Percentiles rank a stretch among this genome's conserved stretches.
These are phyloP conservation scores for Rhodotorula graminis DNA, from an alignment of 768 basidiomycete genomes.

Conservation along the genomic window DNA sequence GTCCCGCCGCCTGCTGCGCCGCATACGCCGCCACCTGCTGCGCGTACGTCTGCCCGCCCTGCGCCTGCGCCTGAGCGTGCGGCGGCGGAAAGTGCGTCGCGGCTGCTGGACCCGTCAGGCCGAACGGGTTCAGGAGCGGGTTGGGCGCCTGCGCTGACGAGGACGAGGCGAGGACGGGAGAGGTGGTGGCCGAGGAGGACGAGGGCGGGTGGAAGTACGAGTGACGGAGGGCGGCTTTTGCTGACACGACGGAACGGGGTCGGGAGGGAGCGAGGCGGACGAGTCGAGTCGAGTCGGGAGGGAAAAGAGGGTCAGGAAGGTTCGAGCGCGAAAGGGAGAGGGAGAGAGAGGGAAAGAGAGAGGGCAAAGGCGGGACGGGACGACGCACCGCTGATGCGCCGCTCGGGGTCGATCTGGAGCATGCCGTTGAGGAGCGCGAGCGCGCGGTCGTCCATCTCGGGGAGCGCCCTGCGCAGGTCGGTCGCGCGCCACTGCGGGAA, in stretches of 20 bases:
- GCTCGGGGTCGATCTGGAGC: slow-evolving; percentile 35
- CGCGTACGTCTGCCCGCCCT: neutral
- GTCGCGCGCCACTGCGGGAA: slow-evolving; percentile 86
- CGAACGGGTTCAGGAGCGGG: slow-evolving; percentile 27
- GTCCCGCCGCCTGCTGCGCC: neutral
- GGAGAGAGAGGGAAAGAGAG: no score
- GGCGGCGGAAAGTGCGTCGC: slow-evolving; percentile 13
- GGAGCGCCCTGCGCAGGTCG: slow-evolving; percentile 52
- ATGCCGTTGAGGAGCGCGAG: slow-evolving; percentile 32
- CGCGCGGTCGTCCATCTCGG: slow-evolving; percentile 37
- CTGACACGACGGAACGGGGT: neutral
- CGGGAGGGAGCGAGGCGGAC: no score
- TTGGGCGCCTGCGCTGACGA: neutral
- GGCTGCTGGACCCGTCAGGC: slow-evolving; percentile 10
- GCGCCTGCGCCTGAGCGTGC: neutral
- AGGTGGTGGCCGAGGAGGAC: slow-evolving; percentile 11
- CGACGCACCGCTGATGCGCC: slow-evolving; percentile 35
- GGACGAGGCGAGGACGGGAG: neutral
- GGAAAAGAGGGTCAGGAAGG: no score
- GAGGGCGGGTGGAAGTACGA: slow-evolving; percentile 30
- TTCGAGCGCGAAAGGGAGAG: no score
- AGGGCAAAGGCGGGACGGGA: neutral
- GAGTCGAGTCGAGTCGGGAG: no score
- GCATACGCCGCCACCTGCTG: neutral
- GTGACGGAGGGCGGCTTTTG: slow-evolving; percentile 32